Percentiles rank a stretch among this genome's conserved stretches.
These are phyloP conservation scores for Aspergillus terreus DNA, from an alignment of 2,329 filamentous ascomycete genomes.

Conservation along the genomic window DNA sequence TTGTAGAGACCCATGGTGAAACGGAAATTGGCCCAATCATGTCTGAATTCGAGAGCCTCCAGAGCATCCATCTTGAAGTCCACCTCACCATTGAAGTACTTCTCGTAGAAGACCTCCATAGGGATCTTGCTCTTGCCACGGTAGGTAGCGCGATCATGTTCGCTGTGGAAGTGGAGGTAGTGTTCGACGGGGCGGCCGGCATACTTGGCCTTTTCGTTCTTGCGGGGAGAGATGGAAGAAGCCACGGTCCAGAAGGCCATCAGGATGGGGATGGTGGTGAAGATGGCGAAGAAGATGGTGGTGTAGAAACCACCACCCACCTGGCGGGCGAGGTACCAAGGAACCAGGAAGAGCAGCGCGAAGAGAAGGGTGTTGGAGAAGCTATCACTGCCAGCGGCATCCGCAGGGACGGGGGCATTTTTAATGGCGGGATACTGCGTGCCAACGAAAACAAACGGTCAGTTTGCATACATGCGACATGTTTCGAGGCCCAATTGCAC, in stretches of 20 bases:
- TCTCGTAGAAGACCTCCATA: conserved; percentile 86
- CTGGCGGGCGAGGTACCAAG: conserved; percentile 78
- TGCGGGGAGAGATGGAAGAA: conserved; percentile 78
- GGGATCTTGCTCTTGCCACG: conserved; percentile 49
- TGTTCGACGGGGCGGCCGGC: conserved; percentile 85
- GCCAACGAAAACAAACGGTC: not conserved
- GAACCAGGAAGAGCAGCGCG: conserved; percentile 65
- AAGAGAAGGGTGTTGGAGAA: conserved; percentile 83
- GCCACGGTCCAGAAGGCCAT: conserved; percentile 75
- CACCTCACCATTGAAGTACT: conserved; percentile 93
- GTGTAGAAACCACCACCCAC: conserved; percentile 83
- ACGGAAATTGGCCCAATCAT: conserved; percentile 94
- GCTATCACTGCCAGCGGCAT: conserved; percentile 75
- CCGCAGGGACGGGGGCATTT: conserved; percentile 89
- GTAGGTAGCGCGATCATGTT: conserved; percentile 45
- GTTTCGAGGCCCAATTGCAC: not conserved
- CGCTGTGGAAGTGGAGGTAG: conserved; percentile 59
- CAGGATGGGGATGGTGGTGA: conserved; percentile 76
- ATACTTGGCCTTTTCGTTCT: conserved; percentile 85
- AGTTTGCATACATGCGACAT: not conserved
- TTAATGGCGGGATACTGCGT: conserved; percentile 79
- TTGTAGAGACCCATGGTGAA: conserved; percentile 84
- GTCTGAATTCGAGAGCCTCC: conserved; percentile 86
- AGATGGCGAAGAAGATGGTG: conserved; percentile 76
- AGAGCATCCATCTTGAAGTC: conserved; percentile 93